Conservation (phyloP, 495 filamentous ascomycete species). For the Penicillium coprophilum region DNA sequence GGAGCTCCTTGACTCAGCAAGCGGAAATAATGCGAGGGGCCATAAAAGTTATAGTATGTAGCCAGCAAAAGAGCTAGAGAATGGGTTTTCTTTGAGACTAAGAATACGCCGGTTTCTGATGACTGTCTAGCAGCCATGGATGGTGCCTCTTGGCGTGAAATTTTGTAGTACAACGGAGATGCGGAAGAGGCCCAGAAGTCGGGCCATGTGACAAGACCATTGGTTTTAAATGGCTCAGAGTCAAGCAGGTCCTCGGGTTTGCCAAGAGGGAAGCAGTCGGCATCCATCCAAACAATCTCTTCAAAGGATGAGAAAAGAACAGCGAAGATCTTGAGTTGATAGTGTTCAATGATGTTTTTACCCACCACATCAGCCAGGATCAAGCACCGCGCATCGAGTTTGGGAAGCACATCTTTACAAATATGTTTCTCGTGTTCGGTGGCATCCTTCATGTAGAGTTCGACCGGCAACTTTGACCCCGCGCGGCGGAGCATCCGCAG, state of each 20-base stretch:
- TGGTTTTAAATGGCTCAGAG: constrained; percentile 50
- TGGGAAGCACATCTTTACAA: constrained; percentile 52
- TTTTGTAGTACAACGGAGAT: constrained; percentile 53
- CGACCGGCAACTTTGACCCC: constrained; percentile 56
- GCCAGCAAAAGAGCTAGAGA: constrained; percentile 52
- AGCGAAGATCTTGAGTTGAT: constrained; percentile 61
- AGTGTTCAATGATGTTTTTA: constrained; percentile 43
- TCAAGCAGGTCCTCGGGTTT: constrained; percentile 53
- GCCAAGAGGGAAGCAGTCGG: constrained; percentile 55
- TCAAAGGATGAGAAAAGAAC: constrained; percentile 61
- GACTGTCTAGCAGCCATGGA: constrained; percentile 42
- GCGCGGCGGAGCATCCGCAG: constrained; percentile 58
- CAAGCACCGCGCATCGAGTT: constrained; percentile 53
- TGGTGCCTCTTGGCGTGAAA: constrained; percentile 48
- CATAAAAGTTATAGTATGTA: constrained; percentile 64
- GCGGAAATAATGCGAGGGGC: constrained; percentile 57
- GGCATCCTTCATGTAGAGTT: constrained; percentile 55
- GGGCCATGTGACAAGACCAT: constrained; percentile 59
- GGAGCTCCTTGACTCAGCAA: constrained; percentile 56
- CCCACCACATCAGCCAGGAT: constrained; percentile 47
- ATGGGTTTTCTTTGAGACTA: constrained; percentile 58
- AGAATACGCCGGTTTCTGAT: constrained; percentile 57
- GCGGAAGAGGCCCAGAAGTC: constrained; percentile 60
- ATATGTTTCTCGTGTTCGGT: constrained; percentile 51
- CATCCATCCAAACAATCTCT: constrained; percentile 62